Conservation (phyloP, 345 rosid genomes). For the Populus pruinosa region DNA sequence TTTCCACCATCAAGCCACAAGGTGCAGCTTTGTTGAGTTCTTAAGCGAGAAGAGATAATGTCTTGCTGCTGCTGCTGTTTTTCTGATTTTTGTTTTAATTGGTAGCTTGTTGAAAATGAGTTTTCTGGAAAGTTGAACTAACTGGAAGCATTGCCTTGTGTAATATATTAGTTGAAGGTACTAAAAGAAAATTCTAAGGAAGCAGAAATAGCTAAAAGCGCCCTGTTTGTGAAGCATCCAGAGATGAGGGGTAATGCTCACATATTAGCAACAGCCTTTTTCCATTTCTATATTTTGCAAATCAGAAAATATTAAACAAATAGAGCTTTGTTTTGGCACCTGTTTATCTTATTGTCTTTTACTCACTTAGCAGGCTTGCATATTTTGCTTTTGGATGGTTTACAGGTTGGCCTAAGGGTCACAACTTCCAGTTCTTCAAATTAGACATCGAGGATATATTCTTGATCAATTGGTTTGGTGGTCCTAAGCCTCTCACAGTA, state of each 20-base stretch:
- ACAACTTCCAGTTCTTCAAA: constrained; percentile 67
- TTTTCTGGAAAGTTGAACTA: neutral
- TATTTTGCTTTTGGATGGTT: constrained; percentile 4
- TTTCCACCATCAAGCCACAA: no score
- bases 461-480: constrained; percentile 89
- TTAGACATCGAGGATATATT: constrained; percentile 68
- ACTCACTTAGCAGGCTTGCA: neutral
- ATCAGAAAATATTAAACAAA: neutral
- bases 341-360: neutral
- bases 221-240: constrained; percentile 77
- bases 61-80: neutral
- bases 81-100: neutral
- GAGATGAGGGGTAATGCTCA: constrained; percentile 72
- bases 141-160: constrained; percentile 1
- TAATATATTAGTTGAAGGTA: constrained; percentile 45
- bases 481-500: constrained; percentile 73
- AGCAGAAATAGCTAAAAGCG: constrained; percentile 50
- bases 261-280: neutral
- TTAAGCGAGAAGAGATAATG: neutral
- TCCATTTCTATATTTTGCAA: neutral
- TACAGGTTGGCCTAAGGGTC: constrained; percentile 82
- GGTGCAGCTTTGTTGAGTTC: no score
- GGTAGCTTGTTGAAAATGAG: neutral
- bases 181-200: constrained; percentile 50
- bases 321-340: neutral